Percentiles rank a stretch among this genome's conserved stretches.
These are phyloP conservation scores for Ganoderma resinaceum DNA, from an alignment of 1,284 basidiomycete species.

Conservation along the genomic window DNA sequence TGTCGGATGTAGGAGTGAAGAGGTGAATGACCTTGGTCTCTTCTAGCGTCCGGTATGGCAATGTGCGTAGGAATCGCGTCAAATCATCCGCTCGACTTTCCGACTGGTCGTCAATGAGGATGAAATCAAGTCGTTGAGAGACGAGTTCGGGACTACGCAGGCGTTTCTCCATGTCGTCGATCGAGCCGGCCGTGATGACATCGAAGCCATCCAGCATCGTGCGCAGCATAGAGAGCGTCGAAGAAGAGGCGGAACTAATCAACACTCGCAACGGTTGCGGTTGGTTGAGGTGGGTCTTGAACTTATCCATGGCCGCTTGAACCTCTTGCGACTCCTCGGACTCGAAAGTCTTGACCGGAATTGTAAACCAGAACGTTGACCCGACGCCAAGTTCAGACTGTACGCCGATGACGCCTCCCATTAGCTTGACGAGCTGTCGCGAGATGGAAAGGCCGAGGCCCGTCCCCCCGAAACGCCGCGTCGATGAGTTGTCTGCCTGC, in stretches of 20 bases:
- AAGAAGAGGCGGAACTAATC: constrained; percentile 62
- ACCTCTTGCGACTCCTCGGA: constrained; percentile 62
- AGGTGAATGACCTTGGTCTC: constrained; percentile 72
- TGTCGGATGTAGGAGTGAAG: constrained; percentile 69
- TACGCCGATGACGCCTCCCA: constrained; percentile 75
- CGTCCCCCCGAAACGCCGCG: constrained; percentile 73
- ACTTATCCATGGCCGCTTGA: constrained; percentile 51
- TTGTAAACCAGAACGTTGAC: constrained; percentile 74
- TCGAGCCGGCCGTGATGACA: constrained; percentile 50
- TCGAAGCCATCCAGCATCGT: constrained; percentile 65
- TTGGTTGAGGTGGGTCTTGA: constrained; percentile 51
- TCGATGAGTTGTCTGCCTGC: constrained; percentile 78
- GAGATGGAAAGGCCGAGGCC: constrained; percentile 78
- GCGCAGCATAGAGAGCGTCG: constrained; percentile 60
- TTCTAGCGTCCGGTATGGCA: constrained; percentile 46
- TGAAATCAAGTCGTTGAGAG: constrained; percentile 58
- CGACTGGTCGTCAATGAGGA: constrained; percentile 70
- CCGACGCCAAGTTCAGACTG: constrained; percentile 67
- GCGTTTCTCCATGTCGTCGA: constrained; percentile 53
- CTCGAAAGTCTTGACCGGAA: constrained; percentile 65
- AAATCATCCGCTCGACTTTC: constrained; percentile 63
- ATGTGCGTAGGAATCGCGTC: constrained; percentile 51
- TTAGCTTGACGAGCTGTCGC: constrained; percentile 73
- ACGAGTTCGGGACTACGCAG: constrained; percentile 45
- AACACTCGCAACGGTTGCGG: constrained; percentile 58